Conservation (phyloP, 495 filamentous ascomycete species). For the Podospora conica region DNA sequence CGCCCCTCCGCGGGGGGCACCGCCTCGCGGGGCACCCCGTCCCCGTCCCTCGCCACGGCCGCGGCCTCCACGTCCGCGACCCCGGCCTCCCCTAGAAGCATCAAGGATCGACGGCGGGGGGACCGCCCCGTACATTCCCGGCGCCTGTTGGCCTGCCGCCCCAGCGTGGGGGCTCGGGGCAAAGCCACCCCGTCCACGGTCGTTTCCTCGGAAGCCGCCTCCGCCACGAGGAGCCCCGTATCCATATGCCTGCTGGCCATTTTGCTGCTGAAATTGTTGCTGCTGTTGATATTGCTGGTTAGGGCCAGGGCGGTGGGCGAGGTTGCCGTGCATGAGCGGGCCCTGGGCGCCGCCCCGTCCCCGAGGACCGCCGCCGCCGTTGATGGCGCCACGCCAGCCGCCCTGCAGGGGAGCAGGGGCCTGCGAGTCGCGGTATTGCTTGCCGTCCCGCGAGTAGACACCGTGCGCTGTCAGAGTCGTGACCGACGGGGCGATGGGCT, state of each 20-base stretch:
- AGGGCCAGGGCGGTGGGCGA: conserved; percentile 33
- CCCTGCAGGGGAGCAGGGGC: conserved; percentile 64
- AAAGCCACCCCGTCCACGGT: conserved; percentile 31
- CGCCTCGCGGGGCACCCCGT: conserved; percentile 6
- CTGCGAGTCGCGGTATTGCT: conserved; percentile 62
- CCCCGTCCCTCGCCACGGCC: conserved; percentile 21
- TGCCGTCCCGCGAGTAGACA: conserved; percentile 53
- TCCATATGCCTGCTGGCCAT: neutral
- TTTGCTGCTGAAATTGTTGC: conserved; percentile 3
- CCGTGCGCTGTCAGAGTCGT: conserved; percentile 53
- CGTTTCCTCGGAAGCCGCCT: conserved; percentile 22
- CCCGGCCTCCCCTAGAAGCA: conserved; percentile 33
- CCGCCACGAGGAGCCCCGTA: conserved; percentile 25
- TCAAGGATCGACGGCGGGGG: conserved; percentile 72
- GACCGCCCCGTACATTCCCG: conserved; percentile 57
- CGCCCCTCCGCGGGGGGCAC: conserved; percentile 3
- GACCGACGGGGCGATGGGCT: conserved; percentile 48
- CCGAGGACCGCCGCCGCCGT: conserved; percentile 33
- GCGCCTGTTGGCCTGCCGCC: conserved; percentile 7
- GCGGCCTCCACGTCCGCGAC: conserved; percentile 24
- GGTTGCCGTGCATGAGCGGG: conserved; percentile 37
- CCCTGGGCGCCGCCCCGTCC: conserved; percentile 24
- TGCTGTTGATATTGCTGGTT: conserved; percentile 21
- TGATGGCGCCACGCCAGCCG: conserved; percentile 64
- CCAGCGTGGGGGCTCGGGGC: conserved; percentile 16